Conservation (phyloP, 768 basidiomycete genomes). For the Leccinum pellstonianum region DNA sequence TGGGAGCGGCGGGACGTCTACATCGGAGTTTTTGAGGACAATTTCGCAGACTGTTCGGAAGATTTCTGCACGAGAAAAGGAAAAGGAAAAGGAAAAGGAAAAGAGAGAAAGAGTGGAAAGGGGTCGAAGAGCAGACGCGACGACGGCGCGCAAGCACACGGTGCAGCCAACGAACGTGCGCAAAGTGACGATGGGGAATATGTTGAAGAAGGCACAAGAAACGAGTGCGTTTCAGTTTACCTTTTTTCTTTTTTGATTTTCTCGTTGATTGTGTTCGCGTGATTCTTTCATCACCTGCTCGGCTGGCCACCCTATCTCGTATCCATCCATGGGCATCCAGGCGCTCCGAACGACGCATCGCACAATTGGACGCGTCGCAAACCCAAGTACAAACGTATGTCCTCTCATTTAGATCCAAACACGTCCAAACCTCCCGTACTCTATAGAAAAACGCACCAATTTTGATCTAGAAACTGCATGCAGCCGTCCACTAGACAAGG, state of each 20-base stretch:
- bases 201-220: conserved; percentile 22
- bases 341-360: conserved; percentile 6
- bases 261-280: neutral
- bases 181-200: conserved; percentile 10
- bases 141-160: conserved; percentile 18
- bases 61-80: conserved; percentile 4
- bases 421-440: neutral
- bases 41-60: conserved; percentile 21
- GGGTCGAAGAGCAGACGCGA: neutral
- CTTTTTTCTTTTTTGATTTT: neutral
- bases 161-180: conserved; percentile 2
- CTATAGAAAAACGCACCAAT: conserved; percentile 16
- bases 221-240: conserved; percentile 14
- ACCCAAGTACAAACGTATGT: conserved; percentile 19
- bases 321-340: neutral
- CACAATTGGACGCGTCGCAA: conserved; percentile 17
- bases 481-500: conserved; percentile 14
- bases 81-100: conserved; percentile 3
- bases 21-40: conserved; percentile 16
- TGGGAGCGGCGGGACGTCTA: conserved; percentile 9
- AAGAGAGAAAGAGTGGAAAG: neutral
- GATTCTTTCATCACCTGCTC: neutral
- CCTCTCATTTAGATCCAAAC: neutral
- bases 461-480: conserved; percentile 4
- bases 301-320: neutral